A percentile compares a stretch with the other conserved stretches of the same genome.
These are phyloP conservation scores for Stephania yunnanensis DNA, from an alignment of 164 flowering plant genomes.

Conservation along the genomic window DNA sequence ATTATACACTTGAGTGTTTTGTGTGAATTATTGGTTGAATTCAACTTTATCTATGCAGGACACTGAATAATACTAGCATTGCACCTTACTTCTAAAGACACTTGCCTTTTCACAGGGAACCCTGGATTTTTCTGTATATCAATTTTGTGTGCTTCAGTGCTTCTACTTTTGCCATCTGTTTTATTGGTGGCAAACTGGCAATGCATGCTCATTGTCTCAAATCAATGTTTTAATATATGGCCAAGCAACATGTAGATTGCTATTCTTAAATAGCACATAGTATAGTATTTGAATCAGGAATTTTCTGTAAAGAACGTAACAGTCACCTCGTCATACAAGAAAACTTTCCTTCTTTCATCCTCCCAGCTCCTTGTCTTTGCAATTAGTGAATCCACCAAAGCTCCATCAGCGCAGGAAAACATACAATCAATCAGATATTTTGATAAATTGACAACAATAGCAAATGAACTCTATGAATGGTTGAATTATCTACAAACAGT, in stretches of 20 bases:
- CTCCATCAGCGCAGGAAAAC: constrained; percentile 31
- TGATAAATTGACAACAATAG: neutral
- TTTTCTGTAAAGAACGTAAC: neutral
- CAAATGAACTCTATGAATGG: neutral
- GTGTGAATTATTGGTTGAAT: no score
- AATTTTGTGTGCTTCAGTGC: no score
- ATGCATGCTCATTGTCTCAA: neutral
- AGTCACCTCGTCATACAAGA: constrained; percentile 80
- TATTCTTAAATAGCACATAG: neutral
- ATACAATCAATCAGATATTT: neutral
- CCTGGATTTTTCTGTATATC: no score
- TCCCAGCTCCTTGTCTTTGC: constrained; percentile 76
- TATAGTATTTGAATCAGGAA: neutral
- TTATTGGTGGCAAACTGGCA: no score
- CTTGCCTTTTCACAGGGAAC: no score
- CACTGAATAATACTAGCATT: no score
- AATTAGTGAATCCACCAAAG: constrained; percentile 59
- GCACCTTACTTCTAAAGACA: no score
- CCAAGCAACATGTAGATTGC: neutral
- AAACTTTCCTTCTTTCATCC: constrained; percentile 61
- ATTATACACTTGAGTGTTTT: no score
- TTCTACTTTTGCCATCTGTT: no score
- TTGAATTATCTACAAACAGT: neutral
- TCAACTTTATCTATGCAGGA: no score
- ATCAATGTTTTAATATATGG: neutral